A percentile compares a stretch with the other conserved stretches of the same genome.
phyloP scores from a whole-genome alignment of 495 filamentous ascomycete species.

The Aspergillus cavernicola region DNA sequence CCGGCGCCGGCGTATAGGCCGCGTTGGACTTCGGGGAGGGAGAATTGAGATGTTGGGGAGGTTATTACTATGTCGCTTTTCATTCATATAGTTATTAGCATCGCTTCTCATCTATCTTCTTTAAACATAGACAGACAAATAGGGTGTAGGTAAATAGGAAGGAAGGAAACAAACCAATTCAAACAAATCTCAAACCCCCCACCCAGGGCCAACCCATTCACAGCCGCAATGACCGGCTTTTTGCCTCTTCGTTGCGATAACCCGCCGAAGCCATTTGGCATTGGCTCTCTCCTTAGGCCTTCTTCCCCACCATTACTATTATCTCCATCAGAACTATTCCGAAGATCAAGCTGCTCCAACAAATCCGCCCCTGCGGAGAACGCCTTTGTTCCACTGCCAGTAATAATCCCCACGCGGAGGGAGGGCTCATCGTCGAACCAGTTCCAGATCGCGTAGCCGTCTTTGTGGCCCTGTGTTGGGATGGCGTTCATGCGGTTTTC shows the following conservation, averaged over 20 bases:
- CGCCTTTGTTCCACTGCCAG: slow-evolving; percentile 45
- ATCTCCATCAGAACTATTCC: background rate
- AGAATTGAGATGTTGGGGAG: slow-evolving; percentile 49
- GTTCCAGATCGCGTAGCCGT: slow-evolving; percentile 39
- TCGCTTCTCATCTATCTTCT: no score
- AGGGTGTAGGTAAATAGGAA: background rate
- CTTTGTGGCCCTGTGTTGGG: slow-evolving; percentile 39
- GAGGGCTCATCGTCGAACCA: slow-evolving; percentile 49
- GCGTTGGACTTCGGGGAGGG: slow-evolving; percentile 60
- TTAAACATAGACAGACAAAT: background rate
- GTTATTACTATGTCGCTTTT: slow-evolving; percentile 60
- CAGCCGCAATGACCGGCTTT: slow-evolving; percentile 63
- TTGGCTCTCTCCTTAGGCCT: background rate
- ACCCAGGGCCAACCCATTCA: slow-evolving; percentile 65
- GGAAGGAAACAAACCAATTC: slow-evolving; percentile 40
- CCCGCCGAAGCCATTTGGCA: slow-evolving; percentile 24
- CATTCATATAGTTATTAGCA: background rate
- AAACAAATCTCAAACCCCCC: slow-evolving; percentile 70
- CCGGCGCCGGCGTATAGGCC: slow-evolving; percentile 66
- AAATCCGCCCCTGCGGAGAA: slow-evolving; percentile 45
- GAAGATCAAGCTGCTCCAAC: slow-evolving; percentile 7
- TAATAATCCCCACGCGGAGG: slow-evolving; percentile 47
- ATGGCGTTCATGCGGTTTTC: slow-evolving; percentile 40
- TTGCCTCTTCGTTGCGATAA: slow-evolving; percentile 29
- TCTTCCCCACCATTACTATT: background rate